These are phyloP conservation scores for Fusarium sp. DNA, from an alignment of 2,329 filamentous ascomycete species.

Conservation along the genomic window DNA sequence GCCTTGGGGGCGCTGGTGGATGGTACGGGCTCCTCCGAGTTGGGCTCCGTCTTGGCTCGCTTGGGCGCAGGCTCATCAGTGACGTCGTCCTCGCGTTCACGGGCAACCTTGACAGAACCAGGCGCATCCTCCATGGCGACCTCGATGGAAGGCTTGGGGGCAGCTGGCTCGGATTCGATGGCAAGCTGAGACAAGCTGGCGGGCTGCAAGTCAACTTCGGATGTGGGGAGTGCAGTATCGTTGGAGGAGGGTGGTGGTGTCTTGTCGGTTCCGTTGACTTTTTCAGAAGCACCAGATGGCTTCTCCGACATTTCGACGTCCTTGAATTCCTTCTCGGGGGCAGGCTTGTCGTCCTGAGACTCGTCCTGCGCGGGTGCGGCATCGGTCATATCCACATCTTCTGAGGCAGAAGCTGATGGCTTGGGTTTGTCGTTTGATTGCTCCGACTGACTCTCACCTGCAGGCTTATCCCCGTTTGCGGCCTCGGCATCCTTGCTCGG, in stretches of 20 bases:
- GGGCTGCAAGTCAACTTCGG: conserved; percentile 52
- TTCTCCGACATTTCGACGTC: conserved; percentile 46
- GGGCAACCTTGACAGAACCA: conserved; percentile 68
- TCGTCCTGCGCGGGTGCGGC: conserved; percentile 16
- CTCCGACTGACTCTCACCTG: conserved; percentile 17
- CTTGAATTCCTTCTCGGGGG: conserved; percentile 21
- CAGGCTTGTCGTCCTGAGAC: conserved; percentile 11
- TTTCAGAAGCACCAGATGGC: conserved; percentile 27
- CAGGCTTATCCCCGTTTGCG: conserved; percentile 20
- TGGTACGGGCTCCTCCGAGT: conserved; percentile 52
- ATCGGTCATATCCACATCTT: conserved; percentile 33
- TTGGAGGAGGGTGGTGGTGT: conserved; percentile 13
- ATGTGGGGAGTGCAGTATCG: conserved; percentile 41
- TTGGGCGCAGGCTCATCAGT: conserved; percentile 78
- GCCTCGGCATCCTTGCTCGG: conserved; percentile 16
- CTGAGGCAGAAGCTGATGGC: conserved; percentile 2
- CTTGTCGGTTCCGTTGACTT: conserved; percentile 30
- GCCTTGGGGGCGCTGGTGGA: conserved; percentile 18
- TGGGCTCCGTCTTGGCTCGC: conserved; percentile 78
- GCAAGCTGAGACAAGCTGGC: conserved; percentile 55
- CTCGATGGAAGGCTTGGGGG: conserved; percentile 52
- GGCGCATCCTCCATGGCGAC: conserved; percentile 65
- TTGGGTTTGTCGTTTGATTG: conserved; percentile 14
- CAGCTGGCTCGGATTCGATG: conserved; percentile 49
- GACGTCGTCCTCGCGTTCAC: conserved; percentile 82